These are phyloP conservation scores for Austropuccinia psidii DNA, from an alignment of 1,284 basidiomycete species.

Conservation along the genomic window DNA sequence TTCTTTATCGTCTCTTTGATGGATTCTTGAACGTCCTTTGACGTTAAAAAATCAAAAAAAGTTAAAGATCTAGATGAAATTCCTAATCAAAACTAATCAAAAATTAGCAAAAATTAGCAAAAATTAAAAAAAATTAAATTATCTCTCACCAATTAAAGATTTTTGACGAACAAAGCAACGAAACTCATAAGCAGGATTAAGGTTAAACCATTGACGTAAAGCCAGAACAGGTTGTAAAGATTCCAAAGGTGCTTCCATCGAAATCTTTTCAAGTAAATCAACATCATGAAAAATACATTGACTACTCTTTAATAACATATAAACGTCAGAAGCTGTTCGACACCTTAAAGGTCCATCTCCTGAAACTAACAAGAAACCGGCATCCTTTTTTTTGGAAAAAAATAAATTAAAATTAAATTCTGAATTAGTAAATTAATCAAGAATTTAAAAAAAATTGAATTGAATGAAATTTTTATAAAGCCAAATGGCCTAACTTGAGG, in stretches of 20 bases:
- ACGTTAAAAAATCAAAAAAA: conserved; percentile 20
- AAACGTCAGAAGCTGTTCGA: conserved; percentile 77
- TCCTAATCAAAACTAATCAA: neutral
- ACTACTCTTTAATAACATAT: conserved; percentile 83
- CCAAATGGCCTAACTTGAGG: conserved; percentile 58
- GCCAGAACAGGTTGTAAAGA: conserved; percentile 71
- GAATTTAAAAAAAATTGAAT: neutral
- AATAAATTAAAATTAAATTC: conserved; percentile 7
- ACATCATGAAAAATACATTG: conserved; percentile 82
- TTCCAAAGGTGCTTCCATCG: neutral
- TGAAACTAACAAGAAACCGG: conserved; percentile 52
- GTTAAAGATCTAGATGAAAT: conserved; percentile 26
- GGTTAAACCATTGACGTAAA: conserved; percentile 78
- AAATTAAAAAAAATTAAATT: neutral
- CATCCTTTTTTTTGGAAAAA: neutral
- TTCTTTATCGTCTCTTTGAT: conserved; percentile 5
- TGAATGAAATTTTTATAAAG: neutral
- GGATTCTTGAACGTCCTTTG: conserved; percentile 1
- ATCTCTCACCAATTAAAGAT: conserved; percentile 60
- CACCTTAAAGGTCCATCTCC: conserved; percentile 69
- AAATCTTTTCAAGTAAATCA: conserved; percentile 56
- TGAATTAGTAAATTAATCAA: too few relatives aligned
- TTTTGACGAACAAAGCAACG: conserved; percentile 74
- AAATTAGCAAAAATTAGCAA: neutral
- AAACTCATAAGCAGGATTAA: conserved; percentile 74